phyloP scores from a whole-genome alignment of 2,329 filamentous ascomycete genomes.

The Colletotrichum agaves region DNA sequence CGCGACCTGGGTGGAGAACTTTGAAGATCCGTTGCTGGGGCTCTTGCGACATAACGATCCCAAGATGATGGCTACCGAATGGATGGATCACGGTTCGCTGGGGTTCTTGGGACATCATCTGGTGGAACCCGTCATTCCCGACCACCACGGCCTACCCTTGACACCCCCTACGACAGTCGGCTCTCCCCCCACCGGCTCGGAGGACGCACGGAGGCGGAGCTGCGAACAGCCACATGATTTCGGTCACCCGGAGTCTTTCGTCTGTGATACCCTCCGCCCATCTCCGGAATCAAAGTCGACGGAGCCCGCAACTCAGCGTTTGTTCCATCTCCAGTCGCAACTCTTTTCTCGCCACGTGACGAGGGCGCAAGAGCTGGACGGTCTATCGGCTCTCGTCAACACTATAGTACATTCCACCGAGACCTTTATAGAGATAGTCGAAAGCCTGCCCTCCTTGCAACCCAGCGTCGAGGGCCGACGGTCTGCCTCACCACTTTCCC shows the following conservation, averaged over 20 bases:
- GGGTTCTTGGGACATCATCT: conserved; percentile 24
- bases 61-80: conserved; percentile 14
- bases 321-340: conserved; percentile 20
- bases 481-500: conserved; percentile 13
- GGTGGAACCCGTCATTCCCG: neutral
- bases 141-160: conserved; percentile 9
- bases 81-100: conserved; percentile 24
- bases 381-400: conserved; percentile 16
- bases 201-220: conserved; percentile 16
- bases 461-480: conserved; percentile 19
- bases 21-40: conserved; percentile 24
- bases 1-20: conserved; percentile 17
- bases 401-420: conserved; percentile 25
- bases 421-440: conserved; percentile 26
- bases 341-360: neutral
- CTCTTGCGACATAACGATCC: conserved; percentile 18
- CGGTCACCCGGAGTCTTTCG: conserved; percentile 8
- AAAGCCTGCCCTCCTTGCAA: conserved; percentile 13
- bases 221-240: conserved; percentile 11
- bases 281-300: conserved; percentile 14
- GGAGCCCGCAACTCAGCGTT: conserved; percentile 15
- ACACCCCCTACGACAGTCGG: conserved; percentile 24
- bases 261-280: conserved; percentile 2
- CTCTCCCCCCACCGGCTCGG: conserved; percentile 11
- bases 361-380: conserved; percentile 12